Base-by-base conservation (phyloP, 495 filamentous ascomycete species). In the Physcia stellaris region DNA sequence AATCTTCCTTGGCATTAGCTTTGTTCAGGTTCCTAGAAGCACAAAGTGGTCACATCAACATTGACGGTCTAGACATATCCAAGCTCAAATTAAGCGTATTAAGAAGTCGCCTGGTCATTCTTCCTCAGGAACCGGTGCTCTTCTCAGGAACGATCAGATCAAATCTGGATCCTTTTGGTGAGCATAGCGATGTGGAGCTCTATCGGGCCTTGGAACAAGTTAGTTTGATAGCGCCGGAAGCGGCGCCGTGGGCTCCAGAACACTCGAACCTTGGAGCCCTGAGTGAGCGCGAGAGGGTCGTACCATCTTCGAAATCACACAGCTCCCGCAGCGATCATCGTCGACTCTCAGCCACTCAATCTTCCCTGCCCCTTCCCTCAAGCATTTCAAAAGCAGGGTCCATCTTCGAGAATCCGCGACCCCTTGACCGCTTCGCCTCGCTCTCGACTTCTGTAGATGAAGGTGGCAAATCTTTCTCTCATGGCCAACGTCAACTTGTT, bases 121-220 rank as follows among this genome's bases (percentile, higher is more conserved):
- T 64, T 22, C 58, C 59, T 7, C 61, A 63, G 35, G 58, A 62
- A 17, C 52, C 59, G 6, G 50, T 54, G 20, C 49, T 60, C 26
- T 43, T 54, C 6, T 40, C 24, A 3, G 59, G 55, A 6, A 55
- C 57, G 21, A 43, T 63, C 7, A 46, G 55, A 3, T 35, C 33
- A 15, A 63, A 62, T 34, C 38, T 58, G 19, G 57, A 60, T 33
- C 59, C 57, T 3, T 45, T 43, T 2, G 30, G 36, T n/a, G 22
- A 40, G 4, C 27, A 40, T 10, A 44, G 37, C 0, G 40, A 52
- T 22, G 40, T 48, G 6, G 24, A 36, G 1, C 45, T 62, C 11
- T 39, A 41, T 11, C 12, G 36, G 3, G 57, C 53, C 1, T 35
- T 63, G 4, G 33, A 33, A 26, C 38, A 42, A 34, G 38, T 40